phyloP scores from a whole-genome alignment of 2,329 filamentous ascomycete genomes.

The Cladophialophora bantiana region DNA sequence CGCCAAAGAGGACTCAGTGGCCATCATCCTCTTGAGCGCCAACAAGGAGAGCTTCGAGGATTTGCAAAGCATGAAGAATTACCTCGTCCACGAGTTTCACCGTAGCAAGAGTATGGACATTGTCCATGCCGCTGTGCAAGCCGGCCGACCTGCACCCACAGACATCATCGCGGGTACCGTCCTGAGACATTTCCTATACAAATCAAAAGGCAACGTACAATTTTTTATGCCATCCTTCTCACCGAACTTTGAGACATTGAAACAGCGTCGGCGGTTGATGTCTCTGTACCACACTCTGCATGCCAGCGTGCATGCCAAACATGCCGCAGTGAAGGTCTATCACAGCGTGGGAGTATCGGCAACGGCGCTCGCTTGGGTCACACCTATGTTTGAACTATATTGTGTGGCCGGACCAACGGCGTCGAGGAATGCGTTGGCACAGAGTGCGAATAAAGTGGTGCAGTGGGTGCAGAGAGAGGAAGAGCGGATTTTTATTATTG shows the following conservation, averaged over 20 bases:
- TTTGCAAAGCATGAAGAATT: conserved; percentile 74
- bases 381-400: conserved; percentile 90
- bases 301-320: conserved; percentile 80
- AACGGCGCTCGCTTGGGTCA: conserved; percentile 87
- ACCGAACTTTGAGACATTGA: conserved; percentile 64
- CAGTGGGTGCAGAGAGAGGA: conserved; percentile 93
- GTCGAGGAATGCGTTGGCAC: conserved; percentile 71
- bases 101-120: conserved; percentile 76
- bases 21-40: conserved; percentile 88
- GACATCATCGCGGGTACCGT: conserved; percentile 82
- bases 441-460: conserved; percentile 86
- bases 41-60: conserved; percentile 94
- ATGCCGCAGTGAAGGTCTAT: conserved; percentile 84
- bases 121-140: conserved; percentile 73
- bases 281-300: conserved; percentile 86
- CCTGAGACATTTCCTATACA: conserved; percentile 93
- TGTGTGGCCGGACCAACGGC: conserved; percentile 82
- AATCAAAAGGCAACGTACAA: conserved; percentile 91
- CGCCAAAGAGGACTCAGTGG: conserved; percentile 73
- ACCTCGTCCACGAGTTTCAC: conserved; percentile 72
- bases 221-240: conserved; percentile 88
- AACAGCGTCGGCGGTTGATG: conserved; percentile 65
- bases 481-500: conserved; percentile 94
- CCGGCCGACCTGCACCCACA: conserved; percentile 73
- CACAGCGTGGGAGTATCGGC: conserved; percentile 74